Conservation (phyloP, 345 rosid genomes). For the Salix caprea region DNA sequence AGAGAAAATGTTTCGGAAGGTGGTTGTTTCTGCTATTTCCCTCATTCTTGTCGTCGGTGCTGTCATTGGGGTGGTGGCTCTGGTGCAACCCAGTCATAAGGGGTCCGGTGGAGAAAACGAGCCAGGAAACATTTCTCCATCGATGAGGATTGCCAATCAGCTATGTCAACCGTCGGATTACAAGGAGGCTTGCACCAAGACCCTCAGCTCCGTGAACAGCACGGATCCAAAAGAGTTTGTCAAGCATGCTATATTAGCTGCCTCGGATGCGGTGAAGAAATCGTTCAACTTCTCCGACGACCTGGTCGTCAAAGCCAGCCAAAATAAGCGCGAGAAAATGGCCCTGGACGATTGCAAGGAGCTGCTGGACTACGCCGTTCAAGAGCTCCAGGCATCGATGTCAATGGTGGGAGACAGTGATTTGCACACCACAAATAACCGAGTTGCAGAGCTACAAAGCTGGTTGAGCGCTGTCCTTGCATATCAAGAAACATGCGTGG, state of each 20-base stretch:
- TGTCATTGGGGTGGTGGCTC: neutral
- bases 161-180: neutral
- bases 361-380: constrained; percentile 2
- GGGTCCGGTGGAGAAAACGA: neutral
- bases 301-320: neutral
- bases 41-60: neutral
- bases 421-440: neutral
- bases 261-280: constrained; percentile 3
- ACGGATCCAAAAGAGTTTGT: constrained; percentile 16
- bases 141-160: neutral
- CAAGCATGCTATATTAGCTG: neutral
- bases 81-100: neutral
- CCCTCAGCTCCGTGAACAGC: constrained; percentile 1
- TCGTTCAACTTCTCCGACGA: neutral
- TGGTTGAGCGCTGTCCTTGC: constrained; percentile 16
- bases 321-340: neutral
- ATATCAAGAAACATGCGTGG: constrained; percentile 14
- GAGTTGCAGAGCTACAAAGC: neutral
- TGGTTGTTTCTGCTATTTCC: neutral
- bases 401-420: neutral
- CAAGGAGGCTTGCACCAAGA: constrained; percentile 8
- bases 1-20: neutral
- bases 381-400: constrained; percentile 5
- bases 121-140: neutral
- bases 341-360: constrained; percentile 16